Conservation (phyloP, 2,329 filamentous ascomycete genomes). For the Pseudocercospora musae region DNA sequence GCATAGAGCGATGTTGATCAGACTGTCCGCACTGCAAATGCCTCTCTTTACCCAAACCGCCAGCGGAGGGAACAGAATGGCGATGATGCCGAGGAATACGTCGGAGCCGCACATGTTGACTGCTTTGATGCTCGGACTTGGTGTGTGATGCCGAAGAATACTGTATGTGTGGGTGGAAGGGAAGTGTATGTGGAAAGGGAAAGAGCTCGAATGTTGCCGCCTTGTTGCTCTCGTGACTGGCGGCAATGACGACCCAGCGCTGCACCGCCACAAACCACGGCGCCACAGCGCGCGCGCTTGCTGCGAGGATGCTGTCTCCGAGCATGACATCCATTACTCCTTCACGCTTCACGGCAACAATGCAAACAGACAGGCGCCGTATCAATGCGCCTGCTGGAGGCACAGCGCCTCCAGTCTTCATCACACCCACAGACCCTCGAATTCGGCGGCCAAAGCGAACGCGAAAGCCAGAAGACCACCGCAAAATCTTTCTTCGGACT, state of each 20-base stretch:
- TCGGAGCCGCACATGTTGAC: conserved; percentile 57
- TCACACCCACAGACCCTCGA: conserved; percentile 46
- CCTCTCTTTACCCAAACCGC: conserved; percentile 95
- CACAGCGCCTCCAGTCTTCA: conserved; percentile 72
- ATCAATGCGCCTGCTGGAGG: conserved; percentile 82
- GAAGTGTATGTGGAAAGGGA: background rate
- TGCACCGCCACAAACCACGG: conserved; percentile 7
- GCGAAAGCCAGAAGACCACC: conserved; percentile 66
- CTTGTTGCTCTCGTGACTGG: conserved; percentile 9
- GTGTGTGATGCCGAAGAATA: background rate
- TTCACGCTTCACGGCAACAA: conserved; percentile 13
- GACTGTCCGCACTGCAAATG: conserved; percentile 83
- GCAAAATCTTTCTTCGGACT: conserved; percentile 89
- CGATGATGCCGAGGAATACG: conserved; percentile 58
- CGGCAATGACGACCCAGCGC: background rate
- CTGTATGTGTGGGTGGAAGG: too few species aligned
- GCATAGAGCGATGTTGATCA: conserved; percentile 94
- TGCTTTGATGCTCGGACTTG: too few species aligned
- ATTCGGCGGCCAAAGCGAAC: conserved; percentile 52
- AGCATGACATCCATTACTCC: background rate
- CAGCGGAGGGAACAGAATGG: conserved; percentile 56
- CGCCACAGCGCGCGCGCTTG: conserved; percentile 2
- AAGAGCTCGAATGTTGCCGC: conserved; percentile 13
- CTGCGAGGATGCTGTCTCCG: background rate
- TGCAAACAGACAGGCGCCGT: conserved; percentile 73